phyloP scores from a whole-genome alignment of 176 grass and related monocot species.

The Oryza longistaminata region DNA sequence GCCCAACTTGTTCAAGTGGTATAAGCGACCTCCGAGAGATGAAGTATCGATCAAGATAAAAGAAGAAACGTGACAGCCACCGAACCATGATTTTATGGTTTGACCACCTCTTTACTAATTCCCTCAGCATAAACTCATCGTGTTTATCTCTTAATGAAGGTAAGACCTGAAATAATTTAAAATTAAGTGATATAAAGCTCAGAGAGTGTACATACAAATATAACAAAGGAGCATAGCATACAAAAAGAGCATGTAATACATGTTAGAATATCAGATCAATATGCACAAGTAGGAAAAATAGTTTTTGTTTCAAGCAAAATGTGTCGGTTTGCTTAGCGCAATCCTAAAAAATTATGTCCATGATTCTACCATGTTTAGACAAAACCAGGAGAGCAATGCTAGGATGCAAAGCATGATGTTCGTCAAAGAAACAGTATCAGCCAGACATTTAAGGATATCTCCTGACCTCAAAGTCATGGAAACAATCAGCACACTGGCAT shows the following conservation, averaged over 20 bases:
- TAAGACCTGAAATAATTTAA: conserved; percentile 58
- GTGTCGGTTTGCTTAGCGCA: background rate
- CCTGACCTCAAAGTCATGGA: background rate
- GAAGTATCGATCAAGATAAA: conserved; percentile 94
- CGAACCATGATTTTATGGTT: conserved; percentile 98
- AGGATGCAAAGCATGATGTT: background rate
- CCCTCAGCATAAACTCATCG: conserved; percentile 85
- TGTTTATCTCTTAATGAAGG: conserved; percentile 93
- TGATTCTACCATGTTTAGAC: background rate
- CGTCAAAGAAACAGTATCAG: background rate
- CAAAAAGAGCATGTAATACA: background rate
- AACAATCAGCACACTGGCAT: background rate
- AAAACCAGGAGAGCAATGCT: background rate
- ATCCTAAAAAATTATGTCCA: background rate
- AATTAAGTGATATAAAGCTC: background rate
- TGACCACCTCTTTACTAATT: conserved; percentile 80
- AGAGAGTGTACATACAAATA: background rate
- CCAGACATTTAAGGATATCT: background rate
- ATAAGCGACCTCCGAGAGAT: conserved; percentile 69
- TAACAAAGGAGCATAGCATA: background rate
- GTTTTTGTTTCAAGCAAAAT: background rate
- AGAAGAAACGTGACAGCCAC: conserved; percentile 85
- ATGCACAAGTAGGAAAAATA: background rate
- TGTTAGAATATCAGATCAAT: background rate
- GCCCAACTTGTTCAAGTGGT: conserved; percentile 77